Evolutionary conservation across 768 basidiomycete genomes (phyloP), one percentile per base, ranked within the genome.

Genomic region (Hericium erinaceus): DNA sequence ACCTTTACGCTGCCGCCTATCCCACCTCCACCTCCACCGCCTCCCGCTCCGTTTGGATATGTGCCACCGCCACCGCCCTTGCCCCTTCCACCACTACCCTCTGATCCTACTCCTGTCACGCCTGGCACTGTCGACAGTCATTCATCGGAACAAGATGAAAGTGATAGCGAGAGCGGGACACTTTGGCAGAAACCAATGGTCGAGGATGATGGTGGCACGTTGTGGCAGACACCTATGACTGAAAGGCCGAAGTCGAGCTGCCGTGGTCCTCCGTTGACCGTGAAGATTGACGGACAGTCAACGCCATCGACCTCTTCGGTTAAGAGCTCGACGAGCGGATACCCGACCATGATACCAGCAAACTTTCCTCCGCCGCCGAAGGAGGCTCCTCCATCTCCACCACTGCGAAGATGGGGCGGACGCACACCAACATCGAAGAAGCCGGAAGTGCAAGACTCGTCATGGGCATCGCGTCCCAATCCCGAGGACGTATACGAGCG

Each of bases 401-500:
- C 64, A 38, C 60, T 61, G 41, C 40, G 55, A 8, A 56, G 53
- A 12, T 48, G 58, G 61, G 54, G 52, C 26, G 13, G 53, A 16
- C 69, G 70, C n/a, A 57, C 64, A 15, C 65, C 72, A 50, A 59
- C 62, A 10, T 16, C 60, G 66, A 66, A 67, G 66, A 67, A 37
- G 65, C 68, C 63, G 67, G n/a, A 61, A 7, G 88, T 91, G 61
- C 82, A 79, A 60, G 85, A 83, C 63, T 78, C 80, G 57, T 87
- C 87, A 20, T 97, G 92, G 94, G 89, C 90, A 39, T 84, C 87
- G 59, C 89, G 94, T 64, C 95, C 95, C 28, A 83, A 85, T 48
- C 84, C 94, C 0, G 97, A 98, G 72, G 89, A 90, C 63, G 88
- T 99, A 48, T 92, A 93, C 67, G 89, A 98, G 46, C 84, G 89